Conservation (phyloP, 169 alveolate species). For the Ichthyophthirius multifiliis region DNA sequence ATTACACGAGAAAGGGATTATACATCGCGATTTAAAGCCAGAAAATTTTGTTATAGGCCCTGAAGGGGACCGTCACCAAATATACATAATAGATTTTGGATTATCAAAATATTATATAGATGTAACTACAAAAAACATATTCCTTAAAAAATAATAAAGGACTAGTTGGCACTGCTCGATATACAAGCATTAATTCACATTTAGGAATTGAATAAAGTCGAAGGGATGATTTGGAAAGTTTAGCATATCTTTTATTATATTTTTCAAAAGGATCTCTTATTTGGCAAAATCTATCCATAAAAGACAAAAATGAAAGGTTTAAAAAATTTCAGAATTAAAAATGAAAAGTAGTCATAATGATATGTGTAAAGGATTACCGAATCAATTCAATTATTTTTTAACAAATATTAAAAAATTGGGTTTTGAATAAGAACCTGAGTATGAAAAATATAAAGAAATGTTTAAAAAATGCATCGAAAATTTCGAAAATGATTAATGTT, state of each 20-base stretch:
- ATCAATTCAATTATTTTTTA: conserved; percentile 19
- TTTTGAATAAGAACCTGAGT: neutral
- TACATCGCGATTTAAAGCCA: conserved; percentile 41
- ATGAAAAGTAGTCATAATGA: conserved; percentile 34
- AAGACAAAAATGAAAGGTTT: conserved; percentile 51
- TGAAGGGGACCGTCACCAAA: neutral
- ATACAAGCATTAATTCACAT: conserved; percentile 67
- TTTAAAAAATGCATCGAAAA: neutral
- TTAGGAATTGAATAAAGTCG: conserved; percentile 65
- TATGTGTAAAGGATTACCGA: conserved; percentile 52
- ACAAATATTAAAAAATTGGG: neutral
- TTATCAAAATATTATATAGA: conserved; percentile 13
- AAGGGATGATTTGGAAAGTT: conserved; percentile 80
- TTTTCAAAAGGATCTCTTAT: conserved; percentile 70
- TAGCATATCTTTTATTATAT: conserved; percentile 66
- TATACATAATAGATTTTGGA: conserved; percentile 36
- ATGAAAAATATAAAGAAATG: neutral
- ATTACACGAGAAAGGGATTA: conserved; percentile 9
- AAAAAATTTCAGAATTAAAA: conserved; percentile 46
- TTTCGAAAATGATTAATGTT: neutral
- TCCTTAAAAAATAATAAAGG: conserved; percentile 51
- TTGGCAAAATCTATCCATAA: conserved; percentile 72
- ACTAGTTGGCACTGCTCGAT: conserved; percentile 68
- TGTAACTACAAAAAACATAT: conserved; percentile 47
- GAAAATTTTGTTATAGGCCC: conserved; percentile 37